Evolutionary conservation across 345 rosid genomes (phyloP).

Genomic region (Moricandia moricandioides): DNA sequence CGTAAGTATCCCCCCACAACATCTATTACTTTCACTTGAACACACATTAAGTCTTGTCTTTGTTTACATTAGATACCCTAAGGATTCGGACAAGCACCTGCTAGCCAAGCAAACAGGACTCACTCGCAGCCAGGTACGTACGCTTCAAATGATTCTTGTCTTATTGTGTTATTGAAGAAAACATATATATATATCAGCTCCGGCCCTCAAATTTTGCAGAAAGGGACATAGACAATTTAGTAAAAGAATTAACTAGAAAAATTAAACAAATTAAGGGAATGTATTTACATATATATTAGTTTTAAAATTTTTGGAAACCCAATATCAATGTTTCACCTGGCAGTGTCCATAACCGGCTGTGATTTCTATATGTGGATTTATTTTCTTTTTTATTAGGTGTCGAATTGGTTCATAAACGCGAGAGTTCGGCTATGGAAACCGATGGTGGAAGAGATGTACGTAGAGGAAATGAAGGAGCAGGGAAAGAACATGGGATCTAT

Average conservation of each 20-base stretch:
- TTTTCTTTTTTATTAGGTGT: constrained; percentile 52
- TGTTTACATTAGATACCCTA: constrained; percentile 64
- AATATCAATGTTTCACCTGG: too few relatives aligned
- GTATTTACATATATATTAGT: too few relatives aligned
- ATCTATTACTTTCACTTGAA: neutral
- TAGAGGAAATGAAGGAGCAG: constrained; percentile 50
- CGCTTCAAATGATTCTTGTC: neutral
- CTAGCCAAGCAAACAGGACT: constrained; percentile 96
- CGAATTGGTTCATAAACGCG: constrained; percentile 98
- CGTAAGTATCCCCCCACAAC: constrained; percentile 49
- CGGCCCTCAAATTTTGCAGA: too few relatives aligned
- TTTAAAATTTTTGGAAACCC: too few relatives aligned
- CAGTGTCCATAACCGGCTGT: neutral
- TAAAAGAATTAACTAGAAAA: too few relatives aligned
- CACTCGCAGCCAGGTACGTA: constrained; percentile 79
- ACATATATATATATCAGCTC: too few relatives aligned
- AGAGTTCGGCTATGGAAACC: constrained; percentile 99
- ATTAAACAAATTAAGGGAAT: too few relatives aligned
- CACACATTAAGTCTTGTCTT: neutral
- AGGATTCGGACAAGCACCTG: constrained; percentile 92
- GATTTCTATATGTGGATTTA: neutral
- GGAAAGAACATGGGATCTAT: constrained; percentile 47
- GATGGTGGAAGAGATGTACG: constrained; percentile 98
- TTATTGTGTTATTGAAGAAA: neutral
- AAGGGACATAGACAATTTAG: too few relatives aligned